Conservation (phyloP, 169 alveolate species). For the Plasmodium chabaudi region DNA sequence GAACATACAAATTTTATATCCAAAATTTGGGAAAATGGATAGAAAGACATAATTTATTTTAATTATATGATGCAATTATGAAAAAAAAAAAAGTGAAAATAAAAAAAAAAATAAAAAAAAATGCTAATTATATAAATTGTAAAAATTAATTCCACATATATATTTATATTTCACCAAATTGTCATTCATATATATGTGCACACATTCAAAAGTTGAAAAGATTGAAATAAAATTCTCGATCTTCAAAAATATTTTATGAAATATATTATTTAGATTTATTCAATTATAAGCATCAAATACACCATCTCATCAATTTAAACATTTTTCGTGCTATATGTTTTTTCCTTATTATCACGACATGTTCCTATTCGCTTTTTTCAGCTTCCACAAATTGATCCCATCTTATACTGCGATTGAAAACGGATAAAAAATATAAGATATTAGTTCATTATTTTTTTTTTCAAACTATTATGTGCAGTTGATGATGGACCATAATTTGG, state of each 20-base stretch:
- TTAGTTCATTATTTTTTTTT: slow-evolving; percentile 33
- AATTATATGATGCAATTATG: background rate
- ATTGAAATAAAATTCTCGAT: too few species aligned
- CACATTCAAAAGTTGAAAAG: too few species aligned
- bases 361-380: background rate
- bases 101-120: slow-evolving; percentile 1
- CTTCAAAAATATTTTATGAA: too few species aligned
- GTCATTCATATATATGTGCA: too few species aligned
- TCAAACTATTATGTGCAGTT: slow-evolving; percentile 8
- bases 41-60: background rate
- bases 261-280: too few species aligned
- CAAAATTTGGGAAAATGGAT: background rate
- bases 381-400: background rate
- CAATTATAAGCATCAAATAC: too few species aligned
- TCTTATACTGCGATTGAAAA: background rate
- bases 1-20: slow-evolving; percentile 6
- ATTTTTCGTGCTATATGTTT: too few species aligned
- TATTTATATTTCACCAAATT: too few species aligned
- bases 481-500: slow-evolving; percentile 30
- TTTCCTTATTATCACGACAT: background rate
- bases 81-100: background rate
- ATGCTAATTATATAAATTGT: background rate
- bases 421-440: background rate
- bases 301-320: background rate
- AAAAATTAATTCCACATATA: background rate